Percentiles rank a stretch among this genome's conserved stretches.
phyloP scores from a whole-genome alignment of 192 early-diverging fungal genomes.

The Umbelopsis isabellina region DNA sequence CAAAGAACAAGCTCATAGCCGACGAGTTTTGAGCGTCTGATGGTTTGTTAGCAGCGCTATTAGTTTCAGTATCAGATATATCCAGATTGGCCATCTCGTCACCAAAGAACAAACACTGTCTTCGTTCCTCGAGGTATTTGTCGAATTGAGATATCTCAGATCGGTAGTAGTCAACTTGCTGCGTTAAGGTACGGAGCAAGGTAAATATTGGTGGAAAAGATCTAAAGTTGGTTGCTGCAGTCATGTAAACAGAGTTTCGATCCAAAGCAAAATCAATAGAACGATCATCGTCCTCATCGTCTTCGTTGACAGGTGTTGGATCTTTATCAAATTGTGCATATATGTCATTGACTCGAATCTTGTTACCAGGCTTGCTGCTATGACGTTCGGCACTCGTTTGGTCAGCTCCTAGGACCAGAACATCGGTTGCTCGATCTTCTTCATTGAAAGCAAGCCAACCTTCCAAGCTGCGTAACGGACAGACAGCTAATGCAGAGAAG shows the following conservation, averaged over 20 bases:
- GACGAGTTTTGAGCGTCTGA: slow-evolving; percentile 20
- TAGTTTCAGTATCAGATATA: slow-evolving; percentile 19
- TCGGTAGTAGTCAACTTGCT: slow-evolving; percentile 69
- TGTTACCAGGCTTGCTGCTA: slow-evolving; percentile 2
- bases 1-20: slow-evolving; percentile 47
- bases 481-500: slow-evolving; percentile 79
- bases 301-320: slow-evolving; percentile 37
- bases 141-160: slow-evolving; percentile 64
- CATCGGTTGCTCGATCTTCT: slow-evolving; percentile 45
- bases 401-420: slow-evolving; percentile 33
- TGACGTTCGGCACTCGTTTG: background rate
- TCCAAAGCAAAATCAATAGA: slow-evolving; percentile 44
- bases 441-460: slow-evolving; percentile 67
- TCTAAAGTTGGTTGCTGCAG: slow-evolving; percentile 44
- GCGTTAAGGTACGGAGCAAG: slow-evolving; percentile 60
- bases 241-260: slow-evolving; percentile 30
- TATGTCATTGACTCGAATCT: slow-evolving; percentile 45
- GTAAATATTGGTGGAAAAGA: slow-evolving; percentile 69
- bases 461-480: slow-evolving; percentile 73
- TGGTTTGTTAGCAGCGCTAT: background rate
- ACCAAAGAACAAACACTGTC: slow-evolving; percentile 58
- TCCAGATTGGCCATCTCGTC: slow-evolving; percentile 38
- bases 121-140: slow-evolving; percentile 52
- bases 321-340: slow-evolving; percentile 31
- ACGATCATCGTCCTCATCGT: slow-evolving; percentile 48